phyloP scores from a whole-genome alignment of 306 rosid species.

The Prinsepia uniflora region DNA sequence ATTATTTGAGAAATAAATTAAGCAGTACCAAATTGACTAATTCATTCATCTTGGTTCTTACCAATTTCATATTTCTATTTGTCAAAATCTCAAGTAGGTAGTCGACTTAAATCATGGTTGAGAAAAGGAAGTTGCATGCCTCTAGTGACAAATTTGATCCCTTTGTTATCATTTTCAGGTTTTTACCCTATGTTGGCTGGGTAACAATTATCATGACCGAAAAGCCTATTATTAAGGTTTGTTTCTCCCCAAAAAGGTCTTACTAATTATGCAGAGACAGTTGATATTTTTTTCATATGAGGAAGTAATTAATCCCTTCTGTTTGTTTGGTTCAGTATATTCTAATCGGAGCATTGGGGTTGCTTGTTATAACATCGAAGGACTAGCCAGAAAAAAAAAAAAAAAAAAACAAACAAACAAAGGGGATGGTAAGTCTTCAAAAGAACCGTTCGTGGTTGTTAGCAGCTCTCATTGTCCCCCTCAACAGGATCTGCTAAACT shows the following conservation, averaged over 20 bases:
- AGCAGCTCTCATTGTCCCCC: slow-evolving; percentile 18
- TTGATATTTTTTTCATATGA: background rate
- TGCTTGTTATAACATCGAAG: slow-evolving; percentile 76
- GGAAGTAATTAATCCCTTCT: background rate
- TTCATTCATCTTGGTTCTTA: background rate
- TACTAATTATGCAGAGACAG: background rate
- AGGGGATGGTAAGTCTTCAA: slow-evolving; percentile 15
- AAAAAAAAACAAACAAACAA: background rate
- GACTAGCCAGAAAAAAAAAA: slow-evolving; percentile 38
- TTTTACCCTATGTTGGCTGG: slow-evolving; percentile 94
- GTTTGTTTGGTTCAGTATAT: slow-evolving; percentile 53
- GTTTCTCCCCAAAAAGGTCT: slow-evolving; percentile 12
- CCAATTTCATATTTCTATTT: background rate
- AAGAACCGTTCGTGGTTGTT: background rate
- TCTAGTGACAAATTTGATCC: background rate
- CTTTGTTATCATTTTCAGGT: slow-evolving; percentile 42
- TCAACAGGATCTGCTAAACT: slow-evolving; percentile 20
- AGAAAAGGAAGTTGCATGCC: background rate
- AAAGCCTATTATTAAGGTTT: slow-evolving; percentile 87
- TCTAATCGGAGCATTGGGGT: slow-evolving; percentile 67
- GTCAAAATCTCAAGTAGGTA: background rate
- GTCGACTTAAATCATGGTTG: background rate
- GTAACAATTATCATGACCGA: slow-evolving; percentile 95
- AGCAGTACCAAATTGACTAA: background rate
- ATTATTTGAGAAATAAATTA: background rate